Evolutionary conservation across 306 rosid genomes (phyloP).

Genomic region (Acacia acuminata): DNA sequence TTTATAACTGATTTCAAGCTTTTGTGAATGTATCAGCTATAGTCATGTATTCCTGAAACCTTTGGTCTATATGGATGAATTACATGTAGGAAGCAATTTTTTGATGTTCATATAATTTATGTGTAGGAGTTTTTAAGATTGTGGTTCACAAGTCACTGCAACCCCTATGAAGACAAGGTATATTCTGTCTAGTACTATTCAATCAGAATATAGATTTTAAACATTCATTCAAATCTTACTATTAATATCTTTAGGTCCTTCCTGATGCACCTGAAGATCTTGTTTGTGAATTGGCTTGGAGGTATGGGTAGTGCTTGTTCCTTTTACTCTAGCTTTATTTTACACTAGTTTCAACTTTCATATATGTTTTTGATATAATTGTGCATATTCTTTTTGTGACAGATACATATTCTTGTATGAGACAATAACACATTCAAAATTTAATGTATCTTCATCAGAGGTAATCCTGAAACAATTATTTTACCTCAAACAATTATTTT

Average conservation of each 20-base stretch:
- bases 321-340: neutral
- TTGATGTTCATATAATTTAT: conserved; percentile 24
- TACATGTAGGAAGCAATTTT: conserved; percentile 22
- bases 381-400: conserved; percentile 33
- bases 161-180: conserved; percentile 94
- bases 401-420: conserved; percentile 92
- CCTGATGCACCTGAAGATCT: conserved; percentile 97
- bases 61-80: neutral
- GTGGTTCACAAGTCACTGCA: conserved; percentile 95
- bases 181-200: conserved; percentile 9
- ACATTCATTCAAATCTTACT: conserved; percentile 34
- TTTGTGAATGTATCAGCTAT: neutral
- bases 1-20: neutral
- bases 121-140: conserved; percentile 90
- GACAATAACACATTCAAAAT: conserved; percentile 81
- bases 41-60: neutral
- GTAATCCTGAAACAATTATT: conserved; percentile 38
- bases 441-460: conserved; percentile 57
- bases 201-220: conserved; percentile 14
- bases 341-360: too few species aligned
- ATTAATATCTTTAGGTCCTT: conserved; percentile 66
- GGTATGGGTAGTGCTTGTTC: conserved; percentile 53
- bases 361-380: neutral
- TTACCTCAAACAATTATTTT: neutral
- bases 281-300: conserved; percentile 89